phyloP scores from a whole-genome alignment of 352 stramenopile genomes.

The Peronospora farinosa region DNA sequence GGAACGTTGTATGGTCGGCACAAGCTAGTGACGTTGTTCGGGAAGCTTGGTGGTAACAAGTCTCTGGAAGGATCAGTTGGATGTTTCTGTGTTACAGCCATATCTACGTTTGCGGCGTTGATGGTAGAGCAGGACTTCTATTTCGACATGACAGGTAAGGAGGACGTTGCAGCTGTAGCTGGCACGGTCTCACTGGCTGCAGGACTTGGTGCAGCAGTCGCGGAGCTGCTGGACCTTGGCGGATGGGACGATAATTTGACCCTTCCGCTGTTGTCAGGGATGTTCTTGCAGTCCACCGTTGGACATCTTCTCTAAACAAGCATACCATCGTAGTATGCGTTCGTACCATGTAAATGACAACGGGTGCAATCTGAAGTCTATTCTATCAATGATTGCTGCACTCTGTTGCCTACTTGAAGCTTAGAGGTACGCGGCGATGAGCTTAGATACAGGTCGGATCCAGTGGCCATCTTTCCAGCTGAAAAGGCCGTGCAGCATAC shows the following conservation, averaged over 20 bases:
- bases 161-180: not conserved
- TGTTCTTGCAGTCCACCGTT: slow-evolving; percentile 33
- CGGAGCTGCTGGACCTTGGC: slow-evolving; percentile 38
- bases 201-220: slow-evolving; percentile 31
- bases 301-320: slow-evolving; percentile 18
- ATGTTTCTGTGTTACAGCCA: slow-evolving; percentile 27
- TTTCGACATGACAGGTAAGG: slow-evolving; percentile 8
- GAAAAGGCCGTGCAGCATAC: slow-evolving; percentile 48
- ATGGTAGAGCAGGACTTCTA: slow-evolving; percentile 28
- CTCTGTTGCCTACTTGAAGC: slow-evolving; percentile 1
- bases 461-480: slow-evolving; percentile 71
- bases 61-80: slow-evolving; percentile 43
- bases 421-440: slow-evolving; percentile 56
- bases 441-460: slow-evolving; percentile 64
- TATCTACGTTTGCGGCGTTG: slow-evolving; percentile 20
- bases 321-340: not conserved
- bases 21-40: slow-evolving; percentile 25
- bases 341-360: slow-evolving; percentile 2
- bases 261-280: slow-evolving; percentile 37
- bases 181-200: slow-evolving; percentile 22
- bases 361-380: slow-evolving; percentile 9
- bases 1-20: slow-evolving; percentile 38
- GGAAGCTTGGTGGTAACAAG: slow-evolving; percentile 27
- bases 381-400: slow-evolving; percentile 19
- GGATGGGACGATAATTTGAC: slow-evolving; percentile 60